phyloP scores from a whole-genome alignment of 2,329 filamentous ascomycete species.

The Neofusicoccum parvum region DNA sequence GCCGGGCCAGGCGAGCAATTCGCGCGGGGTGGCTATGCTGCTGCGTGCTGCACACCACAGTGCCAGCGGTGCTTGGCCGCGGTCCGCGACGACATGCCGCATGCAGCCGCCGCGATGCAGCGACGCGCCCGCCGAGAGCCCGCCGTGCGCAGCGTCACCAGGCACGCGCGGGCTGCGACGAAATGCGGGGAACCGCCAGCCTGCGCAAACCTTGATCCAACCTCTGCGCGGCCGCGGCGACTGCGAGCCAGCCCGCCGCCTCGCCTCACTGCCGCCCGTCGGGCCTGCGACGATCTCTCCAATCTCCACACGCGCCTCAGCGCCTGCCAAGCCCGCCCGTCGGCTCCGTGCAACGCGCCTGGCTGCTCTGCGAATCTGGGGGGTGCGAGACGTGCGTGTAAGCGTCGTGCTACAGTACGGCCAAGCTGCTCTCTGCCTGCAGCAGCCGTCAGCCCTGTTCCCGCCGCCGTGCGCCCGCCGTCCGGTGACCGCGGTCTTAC shows the following conservation, averaged over 20 bases:
- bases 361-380: no score
- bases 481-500: no score
- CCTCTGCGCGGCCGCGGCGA: neutral
- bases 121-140: no score
- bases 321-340: no score
- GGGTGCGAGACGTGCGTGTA: no score
- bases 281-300: neutral
- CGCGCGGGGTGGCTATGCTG: slow-evolving; percentile 6
- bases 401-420: no score
- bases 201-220: slow-evolving; percentile 14
- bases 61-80: neutral
- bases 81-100: neutral
- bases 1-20: neutral
- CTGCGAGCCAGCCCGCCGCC: no score
- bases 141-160: neutral
- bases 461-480: no score
- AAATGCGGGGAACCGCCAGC: neutral
- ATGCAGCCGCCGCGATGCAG: neutral
- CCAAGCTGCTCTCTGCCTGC: no score
- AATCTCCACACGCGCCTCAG: neutral
- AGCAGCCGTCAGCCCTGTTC: no score
- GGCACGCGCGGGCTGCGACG: neutral
- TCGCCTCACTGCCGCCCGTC: neutral
- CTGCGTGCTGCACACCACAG: no score
- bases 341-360: no score